Base-by-base conservation (phyloP, 306 rosid genomes). In the peach (Prunus persica) region DNA sequence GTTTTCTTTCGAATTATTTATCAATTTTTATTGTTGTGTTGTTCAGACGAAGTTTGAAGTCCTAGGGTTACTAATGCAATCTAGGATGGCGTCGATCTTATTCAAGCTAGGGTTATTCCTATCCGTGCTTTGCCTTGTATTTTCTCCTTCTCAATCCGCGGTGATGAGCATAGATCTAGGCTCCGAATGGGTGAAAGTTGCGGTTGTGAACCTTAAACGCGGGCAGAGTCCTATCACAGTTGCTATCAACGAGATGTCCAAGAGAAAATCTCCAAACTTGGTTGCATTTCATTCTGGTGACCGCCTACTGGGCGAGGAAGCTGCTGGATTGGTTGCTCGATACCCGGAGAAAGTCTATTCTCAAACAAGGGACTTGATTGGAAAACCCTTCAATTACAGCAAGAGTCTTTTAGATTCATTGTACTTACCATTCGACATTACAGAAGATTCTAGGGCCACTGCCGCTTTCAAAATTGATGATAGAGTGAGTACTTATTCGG, bases 151-250 rank as follows among this genome's bases (percentile, higher is more conserved):
- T 25, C 89, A 92, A 77, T 88, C 96, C 18, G 97, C 97, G 49
- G 97, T 92, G 55, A 89, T 89, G 74, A 92, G 97, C 81, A 80
- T 95, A 90, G 99, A 95, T 92, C 99, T 95, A 41, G 99, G 99
- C 16, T 95, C 99, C 2, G 97, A 92, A 68, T 92, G 86, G 88
- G 24, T 89, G 55, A 95, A 95, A 76, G 99, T 92, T 3, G 93
- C 97, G 1, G 99, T 95, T n/a, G 99, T 95, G 30, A 95, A 95
- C 74, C 87, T 95, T 6, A 95, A 92, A 67, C 97, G 97, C 4
- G 97, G 99, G 3, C 97, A 95, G 84, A 87, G 79, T 60, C 99
- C 99, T 25, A 95, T 95, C 82, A 89, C 99, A 0, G 71, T 95
- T 52, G 97, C 97, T 50, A 92, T 95, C 77, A 95, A 95, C 41